These are phyloP conservation scores for Eudorina sp. DNA, from an alignment of 139 green algal genomes.

Conservation along the genomic window DNA sequence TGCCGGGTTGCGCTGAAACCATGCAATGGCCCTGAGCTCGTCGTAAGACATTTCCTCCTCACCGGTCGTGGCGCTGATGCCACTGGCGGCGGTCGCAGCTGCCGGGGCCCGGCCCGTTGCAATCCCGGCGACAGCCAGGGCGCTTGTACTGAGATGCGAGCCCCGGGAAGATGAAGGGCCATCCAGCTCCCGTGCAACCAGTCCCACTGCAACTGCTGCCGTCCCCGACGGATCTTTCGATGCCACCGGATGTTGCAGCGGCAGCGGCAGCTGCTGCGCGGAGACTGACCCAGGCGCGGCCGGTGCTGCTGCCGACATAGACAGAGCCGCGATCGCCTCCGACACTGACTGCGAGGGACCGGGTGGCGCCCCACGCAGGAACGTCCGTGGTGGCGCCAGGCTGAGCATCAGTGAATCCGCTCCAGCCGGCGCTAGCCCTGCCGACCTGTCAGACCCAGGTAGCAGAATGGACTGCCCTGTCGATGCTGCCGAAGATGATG, in stretches of 20 bases:
- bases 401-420: slow-evolving; percentile 13
- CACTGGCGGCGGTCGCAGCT: no score
- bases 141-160: no score
- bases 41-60: slow-evolving; percentile 81
- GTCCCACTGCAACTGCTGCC: no score
- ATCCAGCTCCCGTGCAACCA: no score
- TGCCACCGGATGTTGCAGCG: no score
- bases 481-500: neutral
- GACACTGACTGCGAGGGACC: neutral
- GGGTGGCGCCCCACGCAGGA: slow-evolving; percentile 5
- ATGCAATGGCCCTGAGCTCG: slow-evolving; percentile 71
- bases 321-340: neutral
- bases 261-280: no score
- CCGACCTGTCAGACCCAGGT: neutral
- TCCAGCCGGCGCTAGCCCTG: neutral
- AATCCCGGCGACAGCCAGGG: no score
- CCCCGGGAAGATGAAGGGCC: no score
- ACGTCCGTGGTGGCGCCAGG: neutral
- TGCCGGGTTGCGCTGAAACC: slow-evolving; percentile 42
- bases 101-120: no score
- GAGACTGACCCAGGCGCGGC: no score
- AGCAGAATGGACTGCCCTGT: neutral
- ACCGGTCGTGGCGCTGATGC: no score
- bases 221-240: no score
- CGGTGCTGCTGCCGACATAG: neutral